Base-by-base conservation (phyloP, 306 rosid species). In the Hippophae tibetana region DNA sequence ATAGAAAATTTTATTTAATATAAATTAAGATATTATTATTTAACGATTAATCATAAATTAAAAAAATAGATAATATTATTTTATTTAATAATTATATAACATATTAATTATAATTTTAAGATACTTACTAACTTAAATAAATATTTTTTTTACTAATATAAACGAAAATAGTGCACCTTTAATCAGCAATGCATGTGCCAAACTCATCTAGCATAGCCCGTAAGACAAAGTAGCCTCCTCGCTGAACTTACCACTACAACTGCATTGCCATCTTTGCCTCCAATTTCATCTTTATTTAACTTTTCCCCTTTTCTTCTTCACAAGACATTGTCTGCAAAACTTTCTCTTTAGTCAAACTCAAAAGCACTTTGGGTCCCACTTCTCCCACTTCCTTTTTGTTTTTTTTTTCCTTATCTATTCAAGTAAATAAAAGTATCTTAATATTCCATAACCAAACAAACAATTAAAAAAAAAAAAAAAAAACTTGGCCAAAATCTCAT, bases 281-380 rank as follows among this genome's bases (percentile, higher is more conserved):
- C 62, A 45, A 48, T 57, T 10, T 25, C 42, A 13, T 47, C 3
- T 12, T 62, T 61, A n/a, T 70, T 3, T 56, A 13, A 13, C 52
- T 1, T 64, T 7, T 12, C 13, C 42, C 4, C 43, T 14, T 52
- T 47, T 7, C 49, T 6, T 68, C 54, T 11, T 26, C 49, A 49
- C 44, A 55, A 25, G 74, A 74, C 84, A 55, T 63, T 66, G 56
- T 63, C 74, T 58, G 43, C 72, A 64, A 61, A 60, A 61, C 68
- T 67, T 61, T 71, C 77, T 60, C 93, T 86, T 74, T 84, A 74
- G 93, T 82, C 93, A 89, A 86, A 74, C 89, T 82, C 93, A 89
- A 86, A 89, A 86, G 87, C 75, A 64, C 70, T 40, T 74, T 67
- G 93, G 86, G 85, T 65, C 76, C 64, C 60, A 52, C 54, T 48